These are phyloP conservation scores for Flaveria trinervia DNA, from an alignment of 129 eudicot species.

Conservation along the genomic window DNA sequence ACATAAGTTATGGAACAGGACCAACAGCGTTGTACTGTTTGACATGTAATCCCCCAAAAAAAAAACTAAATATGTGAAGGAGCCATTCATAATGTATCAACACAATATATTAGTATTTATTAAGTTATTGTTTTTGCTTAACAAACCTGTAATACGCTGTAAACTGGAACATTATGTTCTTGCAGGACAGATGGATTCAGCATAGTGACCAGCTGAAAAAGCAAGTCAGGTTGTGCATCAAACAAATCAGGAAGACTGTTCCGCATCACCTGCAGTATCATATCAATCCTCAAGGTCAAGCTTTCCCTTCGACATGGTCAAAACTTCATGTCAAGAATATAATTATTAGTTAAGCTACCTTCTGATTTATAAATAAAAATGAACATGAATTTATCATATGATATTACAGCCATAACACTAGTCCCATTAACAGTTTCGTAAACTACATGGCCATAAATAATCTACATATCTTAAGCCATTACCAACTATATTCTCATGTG, in stretches of 20 bases:
- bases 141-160: constrained; percentile 83
- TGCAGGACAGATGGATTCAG: constrained; percentile 91
- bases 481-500: neutral
- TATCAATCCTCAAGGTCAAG: constrained; percentile 23
- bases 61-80: neutral
- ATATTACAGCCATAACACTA: neutral
- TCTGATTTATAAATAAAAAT: neutral
- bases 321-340: constrained; percentile 2
- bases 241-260: constrained; percentile 90
- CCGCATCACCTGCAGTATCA: constrained; percentile 79
- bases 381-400: neutral
- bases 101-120: neutral
- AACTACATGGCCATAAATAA: neutral
- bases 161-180: constrained; percentile 87
- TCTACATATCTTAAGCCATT: neutral
- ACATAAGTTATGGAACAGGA: neutral
- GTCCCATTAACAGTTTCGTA: neutral
- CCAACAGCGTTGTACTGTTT: neutral
- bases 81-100: neutral
- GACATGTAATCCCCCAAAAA: constrained; percentile 2
- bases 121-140: constrained; percentile 17
- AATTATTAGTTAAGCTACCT: constrained; percentile 8
- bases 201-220: constrained; percentile 98
- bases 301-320: constrained; percentile 5
- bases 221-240: constrained; percentile 94